phyloP scores from a whole-genome alignment of 2,329 filamentous ascomycete species.

The Sclerotinia glacialis region DNA sequence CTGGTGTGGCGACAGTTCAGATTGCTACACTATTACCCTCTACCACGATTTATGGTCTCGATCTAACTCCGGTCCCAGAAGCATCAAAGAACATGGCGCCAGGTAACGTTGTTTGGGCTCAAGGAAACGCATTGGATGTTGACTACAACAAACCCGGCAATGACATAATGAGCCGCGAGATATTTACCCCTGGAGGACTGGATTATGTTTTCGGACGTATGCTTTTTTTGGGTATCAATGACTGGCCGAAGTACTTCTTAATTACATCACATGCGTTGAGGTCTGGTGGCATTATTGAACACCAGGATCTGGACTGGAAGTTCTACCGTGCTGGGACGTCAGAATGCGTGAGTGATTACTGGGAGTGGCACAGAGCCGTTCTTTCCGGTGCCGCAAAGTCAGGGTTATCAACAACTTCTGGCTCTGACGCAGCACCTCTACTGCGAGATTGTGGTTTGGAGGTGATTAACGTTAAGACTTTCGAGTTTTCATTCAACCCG shows the following conservation, averaged over 20 bases:
- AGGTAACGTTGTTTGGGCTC: constrained; percentile 12
- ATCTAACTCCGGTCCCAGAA: constrained; percentile 13
- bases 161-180: constrained; percentile 8
- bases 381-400: constrained; percentile 3
- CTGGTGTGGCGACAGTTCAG: constrained; percentile 14
- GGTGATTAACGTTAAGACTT: neutral
- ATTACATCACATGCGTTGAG: constrained; percentile 1
- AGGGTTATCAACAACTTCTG: constrained; percentile 6
- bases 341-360: constrained; percentile 10
- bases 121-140: constrained; percentile 16
- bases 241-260: constrained; percentile 18
- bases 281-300: constrained; percentile 18
- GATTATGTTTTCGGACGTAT: constrained; percentile 20
- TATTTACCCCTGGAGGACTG: neutral
- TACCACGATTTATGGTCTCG: constrained; percentile 16
- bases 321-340: constrained; percentile 17
- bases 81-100: neutral
- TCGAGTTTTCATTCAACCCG: constrained; percentile 18
- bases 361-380: constrained; percentile 15
- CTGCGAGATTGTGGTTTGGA: constrained; percentile 9
- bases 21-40: constrained; percentile 16
- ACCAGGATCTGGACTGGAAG: constrained; percentile 22
- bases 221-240: constrained; percentile 19
- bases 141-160: neutral
- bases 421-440: neutral